These are phyloP conservation scores for Limonium bicolor DNA, from an alignment of 148 eudicot genomes.

Conservation along the genomic window DNA sequence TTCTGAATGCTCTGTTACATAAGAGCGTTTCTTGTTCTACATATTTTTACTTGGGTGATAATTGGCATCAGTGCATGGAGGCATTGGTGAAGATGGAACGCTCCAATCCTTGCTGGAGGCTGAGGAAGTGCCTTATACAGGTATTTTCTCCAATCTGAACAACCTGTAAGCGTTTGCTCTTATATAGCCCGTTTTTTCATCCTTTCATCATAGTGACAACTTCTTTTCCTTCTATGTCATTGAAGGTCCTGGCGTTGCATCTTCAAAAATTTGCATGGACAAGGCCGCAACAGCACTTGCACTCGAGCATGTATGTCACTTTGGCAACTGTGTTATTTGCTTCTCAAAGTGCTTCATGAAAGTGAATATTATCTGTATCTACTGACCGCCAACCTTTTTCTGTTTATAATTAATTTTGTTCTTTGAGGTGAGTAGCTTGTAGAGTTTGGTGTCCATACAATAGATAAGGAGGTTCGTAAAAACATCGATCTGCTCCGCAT, in stretches of 20 bases:
- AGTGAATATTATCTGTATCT: background rate
- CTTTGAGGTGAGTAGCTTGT: slow-evolving; percentile 36
- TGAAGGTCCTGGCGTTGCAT: slow-evolving; percentile 65
- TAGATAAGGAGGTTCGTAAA: slow-evolving; percentile 49
- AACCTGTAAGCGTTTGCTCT: background rate
- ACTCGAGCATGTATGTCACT: slow-evolving; percentile 43
- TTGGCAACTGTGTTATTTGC: background rate
- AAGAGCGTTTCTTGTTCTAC: too few relatives aligned
- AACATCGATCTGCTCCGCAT: slow-evolving; percentile 31
- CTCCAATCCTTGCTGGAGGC: slow-evolving; percentile 73
- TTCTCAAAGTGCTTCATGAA: background rate
- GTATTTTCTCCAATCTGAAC: too few relatives aligned
- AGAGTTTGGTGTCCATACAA: slow-evolving; percentile 61
- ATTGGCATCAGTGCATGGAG: slow-evolving; percentile 82
- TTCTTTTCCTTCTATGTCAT: too few relatives aligned
- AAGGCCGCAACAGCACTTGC: slow-evolving; percentile 84
- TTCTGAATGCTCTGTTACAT: background rate
- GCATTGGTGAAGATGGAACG: slow-evolving; percentile 92
- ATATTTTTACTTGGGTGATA: too few relatives aligned
- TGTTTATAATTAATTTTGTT: too few relatives aligned
- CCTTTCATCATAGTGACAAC: too few relatives aligned
- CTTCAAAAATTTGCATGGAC: slow-evolving; percentile 85
- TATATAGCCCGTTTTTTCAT: background rate
- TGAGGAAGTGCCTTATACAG: slow-evolving; percentile 66
- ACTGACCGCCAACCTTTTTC: background rate